These are phyloP conservation scores for Diutina rugosa DNA, from an alignment of 1,139 yeast species.

Conservation along the genomic window DNA sequence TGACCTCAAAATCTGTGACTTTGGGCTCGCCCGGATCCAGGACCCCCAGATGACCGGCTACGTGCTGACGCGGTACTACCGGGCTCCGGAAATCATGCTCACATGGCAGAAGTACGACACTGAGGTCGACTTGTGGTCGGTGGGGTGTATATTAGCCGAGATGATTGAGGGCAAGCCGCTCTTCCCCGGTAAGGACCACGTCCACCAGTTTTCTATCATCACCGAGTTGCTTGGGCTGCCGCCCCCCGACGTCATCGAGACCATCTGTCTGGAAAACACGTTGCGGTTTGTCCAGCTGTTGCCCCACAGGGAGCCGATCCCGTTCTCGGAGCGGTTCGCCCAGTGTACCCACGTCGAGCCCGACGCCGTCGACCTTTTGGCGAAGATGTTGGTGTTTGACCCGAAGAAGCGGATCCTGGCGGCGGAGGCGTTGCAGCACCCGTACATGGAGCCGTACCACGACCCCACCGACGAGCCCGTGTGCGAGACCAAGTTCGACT, in stretches of 20 bases:
- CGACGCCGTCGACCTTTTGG: constrained; percentile 79
- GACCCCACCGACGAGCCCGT: constrained; percentile 97
- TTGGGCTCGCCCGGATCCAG: constrained; percentile 92
- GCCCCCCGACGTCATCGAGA: constrained; percentile 89
- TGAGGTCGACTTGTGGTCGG: constrained; percentile 99
- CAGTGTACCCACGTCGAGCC: constrained; percentile 68
- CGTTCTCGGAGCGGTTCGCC: constrained; percentile 68
- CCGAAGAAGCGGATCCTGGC: constrained; percentile 92
- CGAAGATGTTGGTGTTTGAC: constrained; percentile 86
- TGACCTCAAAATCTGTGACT: constrained; percentile 92
- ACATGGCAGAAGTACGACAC: constrained; percentile 99
- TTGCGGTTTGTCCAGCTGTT: constrained; percentile 85
- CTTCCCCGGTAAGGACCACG: constrained; percentile 98
- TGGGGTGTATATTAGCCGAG: constrained; percentile 97
- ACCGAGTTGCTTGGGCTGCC: constrained; percentile 95
- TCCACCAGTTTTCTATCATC: constrained; percentile 92
- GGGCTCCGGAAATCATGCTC: constrained; percentile 98
- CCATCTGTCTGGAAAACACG: constrained; percentile 93
- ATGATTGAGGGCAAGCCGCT: constrained; percentile 98
- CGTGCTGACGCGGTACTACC: constrained; percentile 89
- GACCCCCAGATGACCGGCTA: constrained; percentile 99
- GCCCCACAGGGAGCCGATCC: constrained; percentile 87
- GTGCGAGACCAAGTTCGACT: constrained; percentile 86
- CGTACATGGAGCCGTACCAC: constrained; percentile 93
- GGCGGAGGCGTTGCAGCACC: constrained; percentile 79